Base-by-base conservation (phyloP, 1,139 yeast genomes). In the Diutina neorugosa region DNA sequence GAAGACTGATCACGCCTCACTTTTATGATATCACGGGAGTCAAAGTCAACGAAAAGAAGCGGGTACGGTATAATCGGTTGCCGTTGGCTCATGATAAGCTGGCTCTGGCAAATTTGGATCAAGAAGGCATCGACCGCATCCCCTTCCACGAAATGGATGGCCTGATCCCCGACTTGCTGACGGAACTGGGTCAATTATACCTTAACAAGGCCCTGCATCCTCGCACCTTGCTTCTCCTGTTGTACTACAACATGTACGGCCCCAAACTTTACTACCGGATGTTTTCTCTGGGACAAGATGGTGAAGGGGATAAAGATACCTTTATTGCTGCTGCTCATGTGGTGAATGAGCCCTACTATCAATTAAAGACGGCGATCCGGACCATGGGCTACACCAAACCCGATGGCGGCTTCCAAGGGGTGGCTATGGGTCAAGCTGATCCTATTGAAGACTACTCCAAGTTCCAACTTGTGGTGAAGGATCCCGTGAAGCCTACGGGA, bases 261-360 rank as follows among this genome's bases (percentile, higher is more conserved):
- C 84, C 85, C 9, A 62, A 76, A 44, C 71, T 69, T 58, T 82
- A 80, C 62, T 82, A 82, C 60, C 82, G 86, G 3, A 63, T 82
- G 54, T 65, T 82, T 58, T 76, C 86, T 0, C 87, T 81, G 64
- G 86, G 87, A 6, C 74, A 83, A 14, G 86, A 86, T 1, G 88
- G 87, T 25, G 86, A 82, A 65, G 88, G 88, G 51, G 88, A 82
- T 59, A 82, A 82, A 63, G 88, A 82, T 59, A 81, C 87, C 0
- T 82, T 81, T 57, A 75, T 82, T 27, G 83, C 84, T 2, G 85
- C 87, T 1, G 85, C 86, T 0, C 73, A 71, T 54, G 82, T 73
- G 0, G 60, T 81, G 58, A 60, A 67, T 0, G 44, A 49, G 21
- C 77, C 78, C 2, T 79, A 76, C 65, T 79, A 76, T 63, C 86